Base-by-base conservation (phyloP, 176 grass and related monocot genomes). In the Leersia perrieri region DNA sequence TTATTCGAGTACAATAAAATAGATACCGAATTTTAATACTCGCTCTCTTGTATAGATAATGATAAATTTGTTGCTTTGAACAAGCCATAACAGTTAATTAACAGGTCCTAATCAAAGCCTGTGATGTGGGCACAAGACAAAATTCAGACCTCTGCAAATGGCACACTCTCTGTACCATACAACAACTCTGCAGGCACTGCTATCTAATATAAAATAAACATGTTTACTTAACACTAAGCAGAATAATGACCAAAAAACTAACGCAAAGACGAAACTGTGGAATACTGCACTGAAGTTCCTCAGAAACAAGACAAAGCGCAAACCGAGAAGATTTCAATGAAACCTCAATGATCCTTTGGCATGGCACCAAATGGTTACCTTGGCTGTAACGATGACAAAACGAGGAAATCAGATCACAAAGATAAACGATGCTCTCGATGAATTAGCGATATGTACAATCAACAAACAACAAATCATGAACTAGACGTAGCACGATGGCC, bases 311-410 rank as follows among this genome's bases (percentile, higher is more conserved):
- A 66, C 66, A 87, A 49, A 44, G 44, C 60, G 9, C 23, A 65
- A 26, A 28, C 0, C 36, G 55, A 73, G 45, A 67, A 36, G 60
- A 61, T 45, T 73, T 18, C 47, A 67, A 83, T 20, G 40, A 47
- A 83, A 82, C 34, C 72, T 64, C 9, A 9, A 30, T 33, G 11
- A 68, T 67, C 57, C 69, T 53, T 33, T 83, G 70, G 70, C 81
- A 51, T 73, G 40, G 22, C 69, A 74, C 82, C 82, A 85, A 66
- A 72, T 77, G 82, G 38, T 70, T 45, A 10, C 78, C 47, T 89
- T 72, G 73, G 30, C 1, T 29, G 83, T 38, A 78, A 68, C 83
- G 73, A 49, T 29, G 72, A 20, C 44, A 34, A 60, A 32, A 63
- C 1, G 44, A 41, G 61, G 53, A 20, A 32, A 32, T 16, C 69